Evolutionary conservation across 495 filamentous ascomycete genomes (phyloP).

Genomic region (Tuber melanosporum): DNA sequence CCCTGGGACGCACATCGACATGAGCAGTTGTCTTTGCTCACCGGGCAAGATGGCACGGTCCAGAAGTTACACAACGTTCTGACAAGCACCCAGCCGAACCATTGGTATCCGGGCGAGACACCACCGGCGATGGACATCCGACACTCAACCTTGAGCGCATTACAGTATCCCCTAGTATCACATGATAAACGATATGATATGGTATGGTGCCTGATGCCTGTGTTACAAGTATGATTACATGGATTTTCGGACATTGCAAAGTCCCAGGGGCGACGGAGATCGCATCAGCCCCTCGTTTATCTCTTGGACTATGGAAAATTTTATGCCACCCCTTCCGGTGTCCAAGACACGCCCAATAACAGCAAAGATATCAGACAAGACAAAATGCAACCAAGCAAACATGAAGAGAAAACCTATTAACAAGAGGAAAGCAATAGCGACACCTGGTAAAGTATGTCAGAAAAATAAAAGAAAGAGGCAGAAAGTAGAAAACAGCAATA

Average conservation of each 20-base stretch:
- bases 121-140: not conserved
- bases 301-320: no score
- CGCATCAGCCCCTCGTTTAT: not conserved
- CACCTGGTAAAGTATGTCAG: no score
- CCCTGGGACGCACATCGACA: not conserved
- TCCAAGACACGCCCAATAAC: no score
- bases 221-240: not conserved
- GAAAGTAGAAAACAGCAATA: no score
- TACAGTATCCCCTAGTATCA: not conserved
- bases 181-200: not conserved
- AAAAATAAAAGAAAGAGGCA: no score
- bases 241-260: not conserved
- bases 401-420: no score
- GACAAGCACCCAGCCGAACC: not conserved
- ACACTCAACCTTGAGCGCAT: not conserved
- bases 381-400: no score
- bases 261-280: not conserved
- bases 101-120: not conserved
- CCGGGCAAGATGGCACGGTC: not conserved
- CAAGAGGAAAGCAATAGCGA: no score
- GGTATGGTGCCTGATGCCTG: not conserved
- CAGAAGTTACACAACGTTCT: not conserved
- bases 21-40: not conserved
- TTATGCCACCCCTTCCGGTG: no score
- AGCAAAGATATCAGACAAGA: no score